Conservation (phyloP, 768 basidiomycete genomes). For the Lactarius sp. region DNA sequence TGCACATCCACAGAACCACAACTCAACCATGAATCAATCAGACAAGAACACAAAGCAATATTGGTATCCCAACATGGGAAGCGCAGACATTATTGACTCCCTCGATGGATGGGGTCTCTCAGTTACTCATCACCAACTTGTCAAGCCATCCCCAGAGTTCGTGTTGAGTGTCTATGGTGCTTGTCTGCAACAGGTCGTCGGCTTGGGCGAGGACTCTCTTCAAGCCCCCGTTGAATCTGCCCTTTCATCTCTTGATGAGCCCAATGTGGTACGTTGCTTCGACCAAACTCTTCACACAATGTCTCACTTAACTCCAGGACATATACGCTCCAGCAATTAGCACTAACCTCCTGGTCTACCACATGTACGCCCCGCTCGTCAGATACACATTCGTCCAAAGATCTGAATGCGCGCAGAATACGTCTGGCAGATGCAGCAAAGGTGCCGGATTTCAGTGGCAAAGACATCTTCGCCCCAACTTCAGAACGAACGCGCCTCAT, state of each 20-base stretch:
- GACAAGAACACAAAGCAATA: conserved; percentile 32
- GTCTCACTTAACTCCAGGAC: conserved; percentile 43
- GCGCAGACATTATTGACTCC: conserved; percentile 57
- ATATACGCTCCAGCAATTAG: conserved; percentile 55
- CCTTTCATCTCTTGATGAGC: conserved; percentile 45
- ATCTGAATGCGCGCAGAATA: conserved; percentile 36
- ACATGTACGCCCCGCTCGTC: conserved; percentile 46
- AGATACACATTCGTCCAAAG: not conserved
- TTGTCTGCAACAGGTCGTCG: conserved; percentile 68
- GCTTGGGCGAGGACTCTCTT: conserved; percentile 53
- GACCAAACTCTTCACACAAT: not conserved
- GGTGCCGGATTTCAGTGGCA: conserved; percentile 70
- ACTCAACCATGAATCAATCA: conserved; percentile 16
- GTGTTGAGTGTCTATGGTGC: conserved; percentile 65
- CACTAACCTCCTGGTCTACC: conserved; percentile 62
- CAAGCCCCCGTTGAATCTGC: conserved; percentile 54
- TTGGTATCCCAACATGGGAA: conserved; percentile 64
- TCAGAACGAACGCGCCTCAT: conserved; percentile 66
- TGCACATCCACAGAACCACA: not conserved
- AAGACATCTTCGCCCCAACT: conserved; percentile 70
- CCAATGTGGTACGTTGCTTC: conserved; percentile 43
- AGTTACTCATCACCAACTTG: conserved; percentile 62
- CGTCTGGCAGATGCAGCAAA: conserved; percentile 70
- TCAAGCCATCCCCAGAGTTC: conserved; percentile 63
- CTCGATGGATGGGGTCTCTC: conserved; percentile 66